Percentiles rank a stretch among this genome's conserved stretches.
Evolutionary conservation across 768 basidiomycete genomes (phyloP).

Genomic region (Mycena polygramma): DNA sequence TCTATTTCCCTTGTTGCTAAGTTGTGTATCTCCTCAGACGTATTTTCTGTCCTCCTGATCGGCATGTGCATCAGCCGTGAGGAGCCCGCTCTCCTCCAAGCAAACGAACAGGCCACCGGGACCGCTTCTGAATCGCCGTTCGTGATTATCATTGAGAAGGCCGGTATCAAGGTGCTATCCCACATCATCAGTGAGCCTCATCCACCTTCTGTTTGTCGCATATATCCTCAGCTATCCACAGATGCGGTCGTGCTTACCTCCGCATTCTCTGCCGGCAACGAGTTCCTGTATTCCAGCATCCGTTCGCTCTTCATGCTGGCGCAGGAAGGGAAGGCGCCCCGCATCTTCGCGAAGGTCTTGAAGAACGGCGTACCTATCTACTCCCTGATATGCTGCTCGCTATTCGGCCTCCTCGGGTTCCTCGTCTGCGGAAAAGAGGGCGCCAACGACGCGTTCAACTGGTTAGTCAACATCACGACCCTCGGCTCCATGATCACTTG

Average conservation of each 20-base stretch:
- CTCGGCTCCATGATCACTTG: constrained; percentile 52
- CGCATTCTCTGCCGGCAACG: constrained; percentile 67
- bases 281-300: constrained; percentile 65
- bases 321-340: constrained; percentile 63
- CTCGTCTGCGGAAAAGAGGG: constrained; percentile 51
- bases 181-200: constrained; percentile 48
- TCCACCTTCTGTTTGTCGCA: too few species aligned
- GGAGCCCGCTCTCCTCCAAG: constrained; percentile 31
- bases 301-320: constrained; percentile 66
- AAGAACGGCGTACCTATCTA: constrained; percentile 53
- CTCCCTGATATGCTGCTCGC: constrained; percentile 50
- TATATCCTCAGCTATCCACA: not conserved
- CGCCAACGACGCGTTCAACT: constrained; percentile 56
- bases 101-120: constrained; percentile 39
- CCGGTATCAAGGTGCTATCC: constrained; percentile 62
- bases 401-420: constrained; percentile 53
- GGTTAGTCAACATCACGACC: constrained; percentile 54
- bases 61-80: constrained; percentile 55
- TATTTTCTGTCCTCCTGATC: constrained; percentile 55
- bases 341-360: constrained; percentile 55
- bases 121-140: constrained; percentile 49
- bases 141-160: constrained; percentile 58
- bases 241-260: constrained; percentile 60
- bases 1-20: not conserved
- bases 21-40: constrained; percentile 36